Evolutionary conservation across 208 protist genomes (phyloP).

Genomic region (Trypanosoma boissoni): DNA sequence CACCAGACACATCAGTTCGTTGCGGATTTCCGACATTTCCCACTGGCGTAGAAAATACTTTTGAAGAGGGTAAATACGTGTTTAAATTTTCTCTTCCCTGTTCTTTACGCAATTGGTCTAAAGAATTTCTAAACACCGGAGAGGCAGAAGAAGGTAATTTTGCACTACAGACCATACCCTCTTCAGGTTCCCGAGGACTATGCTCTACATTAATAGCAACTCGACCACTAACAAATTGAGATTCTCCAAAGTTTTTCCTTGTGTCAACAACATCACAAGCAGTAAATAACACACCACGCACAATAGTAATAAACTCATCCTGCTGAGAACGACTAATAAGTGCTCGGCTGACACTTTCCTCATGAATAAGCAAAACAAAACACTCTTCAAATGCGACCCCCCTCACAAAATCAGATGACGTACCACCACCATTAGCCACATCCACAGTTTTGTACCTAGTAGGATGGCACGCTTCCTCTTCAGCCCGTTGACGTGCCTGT

Average conservation of each 20-base stretch:
- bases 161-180: constrained; percentile 19
- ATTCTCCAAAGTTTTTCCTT: not conserved
- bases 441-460: too few relatives aligned
- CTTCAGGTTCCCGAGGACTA: constrained; percentile 29
- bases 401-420: not conserved
- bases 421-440: not conserved
- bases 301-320: constrained; percentile 29
- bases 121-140: too few relatives aligned
- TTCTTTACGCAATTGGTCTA: too few relatives aligned
- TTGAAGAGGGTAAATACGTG: too few relatives aligned
- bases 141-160: not conserved
- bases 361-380: constrained; percentile 4
- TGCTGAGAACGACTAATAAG: constrained; percentile 12
- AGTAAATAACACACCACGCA: constrained; percentile 15
- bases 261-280: constrained; percentile 17
- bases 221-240: not conserved
- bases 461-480: constrained; percentile 7
- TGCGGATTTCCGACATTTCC: too few relatives aligned
- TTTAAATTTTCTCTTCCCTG: too few relatives aligned
- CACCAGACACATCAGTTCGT: too few relatives aligned
- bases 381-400: too few relatives aligned
- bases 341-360: constrained; percentile 11
- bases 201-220: too few relatives aligned
- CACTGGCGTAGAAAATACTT: too few relatives aligned
- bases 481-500: not conserved